Evolutionary conservation across 345 rosid genomes (phyloP).

Genomic region (Euphorbia lathyris): DNA sequence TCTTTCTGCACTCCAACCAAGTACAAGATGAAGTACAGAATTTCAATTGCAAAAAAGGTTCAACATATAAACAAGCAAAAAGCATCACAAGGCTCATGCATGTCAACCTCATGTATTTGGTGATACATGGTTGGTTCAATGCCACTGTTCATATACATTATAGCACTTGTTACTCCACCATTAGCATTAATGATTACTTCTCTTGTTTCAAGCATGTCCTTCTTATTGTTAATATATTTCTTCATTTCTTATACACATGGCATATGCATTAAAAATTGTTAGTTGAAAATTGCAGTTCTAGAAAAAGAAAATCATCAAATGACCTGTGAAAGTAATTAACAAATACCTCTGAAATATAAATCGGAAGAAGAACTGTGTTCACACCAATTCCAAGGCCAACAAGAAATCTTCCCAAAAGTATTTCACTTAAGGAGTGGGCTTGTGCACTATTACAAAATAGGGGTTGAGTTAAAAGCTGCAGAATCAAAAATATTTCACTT

Average conservation of each 20-base stretch:
- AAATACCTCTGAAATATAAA: constrained; percentile 73
- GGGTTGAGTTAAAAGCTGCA: constrained; percentile 4
- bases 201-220: not conserved
- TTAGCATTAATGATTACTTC: not conserved
- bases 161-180: not conserved
- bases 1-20: not conserved
- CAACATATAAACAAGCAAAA: not conserved
- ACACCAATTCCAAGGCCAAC: constrained; percentile 87
- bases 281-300: not conserved
- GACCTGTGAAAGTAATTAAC: constrained; percentile 3
- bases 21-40: not conserved
- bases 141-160: not conserved
- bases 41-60: not conserved
- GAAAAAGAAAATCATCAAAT: constrained; percentile 3
- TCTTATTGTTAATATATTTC: not conserved
- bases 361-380: constrained; percentile 74
- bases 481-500: not conserved
- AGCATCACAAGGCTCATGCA: not conserved
- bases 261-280: not conserved
- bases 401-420: constrained; percentile 71
- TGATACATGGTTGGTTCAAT: not conserved
- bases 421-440: constrained; percentile 68
- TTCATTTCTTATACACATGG: not conserved
- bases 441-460: constrained; percentile 57
- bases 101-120: not conserved